phyloP scores from a whole-genome alignment of 1,139 yeast species.

The Schwanniomyces etchellsii region DNA sequence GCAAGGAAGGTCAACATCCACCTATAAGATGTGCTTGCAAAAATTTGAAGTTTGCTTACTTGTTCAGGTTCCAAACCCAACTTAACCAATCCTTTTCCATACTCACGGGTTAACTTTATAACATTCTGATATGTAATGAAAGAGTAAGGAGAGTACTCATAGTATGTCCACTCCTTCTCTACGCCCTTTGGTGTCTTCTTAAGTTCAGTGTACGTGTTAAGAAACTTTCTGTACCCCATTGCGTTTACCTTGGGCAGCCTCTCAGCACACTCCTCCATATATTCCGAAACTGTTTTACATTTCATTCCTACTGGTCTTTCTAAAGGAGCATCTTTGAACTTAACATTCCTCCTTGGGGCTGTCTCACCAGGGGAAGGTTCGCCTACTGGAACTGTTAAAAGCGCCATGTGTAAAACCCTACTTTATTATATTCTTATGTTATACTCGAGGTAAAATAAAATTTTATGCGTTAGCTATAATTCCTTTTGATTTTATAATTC shows the following conservation, averaged over 20 bases:
- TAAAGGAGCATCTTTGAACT: conserved; percentile 51
- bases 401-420: conserved; percentile 21
- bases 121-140: conserved; percentile 62
- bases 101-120: conserved; percentile 39
- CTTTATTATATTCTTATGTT: conserved; percentile 1
- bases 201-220: conserved; percentile 69
- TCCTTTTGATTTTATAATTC: too few species aligned
- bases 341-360: conserved; percentile 78
- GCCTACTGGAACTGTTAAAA: conserved; percentile 64
- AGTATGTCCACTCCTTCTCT: conserved; percentile 84
- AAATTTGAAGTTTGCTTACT: conserved; percentile 68
- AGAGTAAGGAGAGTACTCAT: conserved; percentile 70
- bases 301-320: conserved; percentile 55
- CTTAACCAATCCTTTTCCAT: conserved; percentile 72
- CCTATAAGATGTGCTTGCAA: conserved; percentile 76
- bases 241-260: conserved; percentile 50
- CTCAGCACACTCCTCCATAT: conserved; percentile 56
- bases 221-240: conserved; percentile 77
- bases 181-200: conserved; percentile 72
- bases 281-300: conserved; percentile 67
- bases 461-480: too few species aligned
- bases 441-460: neutral
- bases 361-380: conserved; percentile 83
- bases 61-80: conserved; percentile 68
- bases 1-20: conserved; percentile 92